Percentiles rank a stretch among this genome's conserved stretches.
phyloP scores from a whole-genome alignment of 2,329 filamentous ascomycete species.

The Sarocladiaceae sp. region DNA sequence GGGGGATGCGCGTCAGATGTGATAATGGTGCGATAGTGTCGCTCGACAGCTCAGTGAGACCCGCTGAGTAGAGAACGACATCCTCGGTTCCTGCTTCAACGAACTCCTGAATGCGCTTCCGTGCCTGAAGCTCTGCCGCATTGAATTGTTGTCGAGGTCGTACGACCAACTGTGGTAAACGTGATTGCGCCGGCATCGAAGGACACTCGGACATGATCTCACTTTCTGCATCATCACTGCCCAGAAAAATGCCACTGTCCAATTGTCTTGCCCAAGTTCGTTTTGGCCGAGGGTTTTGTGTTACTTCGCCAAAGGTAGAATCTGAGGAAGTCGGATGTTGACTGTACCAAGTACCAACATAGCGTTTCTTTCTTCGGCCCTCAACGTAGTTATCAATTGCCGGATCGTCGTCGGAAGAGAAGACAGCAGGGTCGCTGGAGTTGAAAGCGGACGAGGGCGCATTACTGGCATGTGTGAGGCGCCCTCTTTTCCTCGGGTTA shows the following conservation, averaged over 20 bases:
- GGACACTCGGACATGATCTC: constrained; percentile 32
- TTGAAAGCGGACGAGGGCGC: constrained; percentile 37
- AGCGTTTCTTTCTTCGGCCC: constrained; percentile 55
- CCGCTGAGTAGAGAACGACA: constrained; percentile 58
- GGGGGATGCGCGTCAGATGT: constrained; percentile 49
- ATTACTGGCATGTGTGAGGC: constrained; percentile 22
- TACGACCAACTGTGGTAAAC: constrained; percentile 33
- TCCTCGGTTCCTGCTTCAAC: constrained; percentile 55
- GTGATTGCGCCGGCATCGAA: constrained; percentile 26
- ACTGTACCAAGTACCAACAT: constrained; percentile 65
- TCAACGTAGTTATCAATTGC: constrained; percentile 60
- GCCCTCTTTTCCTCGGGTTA: constrained; percentile 35
- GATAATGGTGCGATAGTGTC: constrained; percentile 53
- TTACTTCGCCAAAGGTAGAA: constrained; percentile 38
- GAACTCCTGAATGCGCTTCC: constrained; percentile 43
- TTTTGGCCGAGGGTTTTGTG: constrained; percentile 31
- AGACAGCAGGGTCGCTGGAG: constrained; percentile 67
- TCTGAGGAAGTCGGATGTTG: constrained; percentile 51
- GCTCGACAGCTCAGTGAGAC: constrained; percentile 50
- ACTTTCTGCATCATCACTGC: constrained; percentile 51
- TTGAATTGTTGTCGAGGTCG: constrained; percentile 26
- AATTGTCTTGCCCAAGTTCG: constrained; percentile 53
- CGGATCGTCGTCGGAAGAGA: constrained; percentile 69
- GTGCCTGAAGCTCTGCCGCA: constrained; percentile 39
- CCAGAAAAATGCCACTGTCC: constrained; percentile 69